These are phyloP conservation scores for Verticillium albo-atrum DNA, from an alignment of 2,329 filamentous ascomycete species.

Conservation along the genomic window DNA sequence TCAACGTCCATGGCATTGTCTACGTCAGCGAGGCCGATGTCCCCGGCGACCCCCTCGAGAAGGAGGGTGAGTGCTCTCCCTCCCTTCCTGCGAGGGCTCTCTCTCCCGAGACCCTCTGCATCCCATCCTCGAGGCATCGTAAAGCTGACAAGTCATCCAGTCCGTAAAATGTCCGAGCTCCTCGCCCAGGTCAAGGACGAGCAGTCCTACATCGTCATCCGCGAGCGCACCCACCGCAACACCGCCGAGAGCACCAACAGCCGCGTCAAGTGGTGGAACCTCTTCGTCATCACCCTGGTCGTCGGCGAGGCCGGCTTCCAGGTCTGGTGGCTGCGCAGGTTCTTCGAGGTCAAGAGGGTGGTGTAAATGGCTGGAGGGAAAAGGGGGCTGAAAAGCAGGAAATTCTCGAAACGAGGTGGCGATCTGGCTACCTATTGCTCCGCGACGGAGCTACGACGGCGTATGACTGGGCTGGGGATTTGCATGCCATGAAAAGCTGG, in stretches of 20 bases:
- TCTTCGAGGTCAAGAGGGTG: constrained; percentile 82
- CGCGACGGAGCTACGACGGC: background rate
- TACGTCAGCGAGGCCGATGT: constrained; percentile 89
- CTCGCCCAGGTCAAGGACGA: constrained; percentile 94
- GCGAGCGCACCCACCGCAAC: constrained; percentile 95
- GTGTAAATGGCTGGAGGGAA: constrained; percentile 44
- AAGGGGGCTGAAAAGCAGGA: too few relatives aligned
- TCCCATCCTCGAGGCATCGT: too few relatives aligned
- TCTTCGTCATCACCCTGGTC: constrained; percentile 88
- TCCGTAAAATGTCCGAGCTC: constrained; percentile 78
- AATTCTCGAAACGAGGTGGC: background rate
- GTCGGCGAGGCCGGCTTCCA: constrained; percentile 94
- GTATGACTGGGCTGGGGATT: background rate
- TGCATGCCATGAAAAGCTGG: background rate
- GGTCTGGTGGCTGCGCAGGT: constrained; percentile 98
- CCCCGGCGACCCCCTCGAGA: constrained; percentile 81
- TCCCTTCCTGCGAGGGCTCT: too few relatives aligned
- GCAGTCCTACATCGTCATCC: constrained; percentile 92
- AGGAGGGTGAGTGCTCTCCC: constrained; percentile 64
- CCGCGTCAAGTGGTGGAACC: constrained; percentile 99
- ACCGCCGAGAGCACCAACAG: constrained; percentile 98
- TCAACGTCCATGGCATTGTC: constrained; percentile 98
- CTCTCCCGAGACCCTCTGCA: too few relatives aligned
- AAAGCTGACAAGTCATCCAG: constrained; percentile 36
- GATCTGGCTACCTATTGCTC: background rate